Percentiles rank a stretch among this genome's conserved stretches.
These are phyloP conservation scores for Wallacemonas sp. DNA, from an alignment of 208 protist species.

Conservation along the genomic window DNA sequence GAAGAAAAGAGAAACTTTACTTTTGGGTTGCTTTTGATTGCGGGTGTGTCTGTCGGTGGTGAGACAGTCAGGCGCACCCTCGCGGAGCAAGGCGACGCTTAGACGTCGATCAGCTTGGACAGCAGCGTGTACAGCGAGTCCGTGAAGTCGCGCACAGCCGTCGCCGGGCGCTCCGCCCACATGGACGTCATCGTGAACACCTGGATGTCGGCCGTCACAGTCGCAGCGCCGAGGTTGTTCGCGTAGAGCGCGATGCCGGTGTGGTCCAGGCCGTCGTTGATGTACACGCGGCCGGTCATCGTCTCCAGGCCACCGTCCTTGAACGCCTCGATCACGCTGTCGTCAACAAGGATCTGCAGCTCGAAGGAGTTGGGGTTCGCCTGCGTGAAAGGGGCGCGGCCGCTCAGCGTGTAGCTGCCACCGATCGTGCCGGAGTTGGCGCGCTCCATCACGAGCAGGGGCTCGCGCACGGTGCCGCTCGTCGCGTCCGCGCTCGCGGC, in stretches of 20 bases:
- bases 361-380: conserved; percentile 21
- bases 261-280: conserved; percentile 14
- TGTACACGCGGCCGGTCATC: conserved; percentile 33
- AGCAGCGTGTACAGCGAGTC: conserved; percentile 31
- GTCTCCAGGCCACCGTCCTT: conserved; percentile 45
- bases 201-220: conserved; percentile 24
- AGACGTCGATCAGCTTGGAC: conserved; percentile 12
- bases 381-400: conserved; percentile 32
- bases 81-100: neutral
- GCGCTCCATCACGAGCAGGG: conserved; percentile 31
- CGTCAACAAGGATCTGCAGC: conserved; percentile 38
- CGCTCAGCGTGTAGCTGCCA: conserved; percentile 18
- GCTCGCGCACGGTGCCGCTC: conserved; percentile 35
- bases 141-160: conserved; percentile 11
- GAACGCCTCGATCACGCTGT: conserved; percentile 49
- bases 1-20: neutral
- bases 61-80: neutral
- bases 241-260: conserved; percentile 34
- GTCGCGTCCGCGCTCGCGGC: conserved; percentile 8
- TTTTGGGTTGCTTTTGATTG: too few species aligned
- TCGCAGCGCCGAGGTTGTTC: conserved; percentile 22
- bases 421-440: conserved; percentile 36
- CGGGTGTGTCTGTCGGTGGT: conserved; percentile 1
- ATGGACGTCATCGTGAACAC: conserved; percentile 37
- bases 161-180: conserved; percentile 12